These are phyloP conservation scores for Sherardia arvensis DNA, from an alignment of 257 asterid species.

Conservation along the genomic window DNA sequence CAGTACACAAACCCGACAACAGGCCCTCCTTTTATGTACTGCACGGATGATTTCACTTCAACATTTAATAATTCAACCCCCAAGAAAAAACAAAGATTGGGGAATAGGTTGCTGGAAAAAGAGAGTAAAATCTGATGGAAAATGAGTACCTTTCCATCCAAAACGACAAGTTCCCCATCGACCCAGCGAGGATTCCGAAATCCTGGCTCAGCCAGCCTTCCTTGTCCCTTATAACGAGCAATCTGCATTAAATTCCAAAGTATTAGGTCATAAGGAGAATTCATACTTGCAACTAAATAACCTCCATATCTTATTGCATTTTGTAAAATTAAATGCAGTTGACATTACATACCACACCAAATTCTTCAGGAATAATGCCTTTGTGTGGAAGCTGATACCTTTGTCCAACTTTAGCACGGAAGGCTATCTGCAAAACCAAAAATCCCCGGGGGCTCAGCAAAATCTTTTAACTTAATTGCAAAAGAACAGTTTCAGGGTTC, in stretches of 20 bases:
- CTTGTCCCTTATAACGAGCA: constrained; percentile 95
- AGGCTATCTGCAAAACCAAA: constrained; percentile 56
- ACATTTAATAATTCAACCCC: not conserved
- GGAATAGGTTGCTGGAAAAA: not conserved
- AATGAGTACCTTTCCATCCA: constrained; percentile 79
- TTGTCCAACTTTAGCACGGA: constrained; percentile 93
- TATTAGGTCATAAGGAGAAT: not conserved
- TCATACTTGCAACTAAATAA: not conserved
- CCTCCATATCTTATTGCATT: not conserved
- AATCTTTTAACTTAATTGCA: not conserved
- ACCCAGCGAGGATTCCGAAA: constrained; percentile 84
- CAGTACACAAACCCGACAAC: constrained; percentile 88
- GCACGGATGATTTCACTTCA: constrained; percentile 24
- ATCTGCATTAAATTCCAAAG: constrained; percentile 33
- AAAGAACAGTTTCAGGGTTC: not conserved
- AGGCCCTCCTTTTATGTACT: constrained; percentile 92
- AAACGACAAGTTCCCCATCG: constrained; percentile 89
- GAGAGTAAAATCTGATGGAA: not conserved
- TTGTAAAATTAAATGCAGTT: not conserved
- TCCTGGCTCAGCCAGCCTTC: constrained; percentile 91
- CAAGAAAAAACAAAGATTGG: not conserved
- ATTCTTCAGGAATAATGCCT: constrained; percentile 92
- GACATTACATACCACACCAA: constrained; percentile 78
- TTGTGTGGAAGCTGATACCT: constrained; percentile 87
- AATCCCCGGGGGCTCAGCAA: not conserved